A percentile compares a stretch with the other conserved stretches of the same genome.
phyloP scores from a whole-genome alignment of 2,329 filamentous ascomycete species.

The Aureobasidium sp. region DNA sequence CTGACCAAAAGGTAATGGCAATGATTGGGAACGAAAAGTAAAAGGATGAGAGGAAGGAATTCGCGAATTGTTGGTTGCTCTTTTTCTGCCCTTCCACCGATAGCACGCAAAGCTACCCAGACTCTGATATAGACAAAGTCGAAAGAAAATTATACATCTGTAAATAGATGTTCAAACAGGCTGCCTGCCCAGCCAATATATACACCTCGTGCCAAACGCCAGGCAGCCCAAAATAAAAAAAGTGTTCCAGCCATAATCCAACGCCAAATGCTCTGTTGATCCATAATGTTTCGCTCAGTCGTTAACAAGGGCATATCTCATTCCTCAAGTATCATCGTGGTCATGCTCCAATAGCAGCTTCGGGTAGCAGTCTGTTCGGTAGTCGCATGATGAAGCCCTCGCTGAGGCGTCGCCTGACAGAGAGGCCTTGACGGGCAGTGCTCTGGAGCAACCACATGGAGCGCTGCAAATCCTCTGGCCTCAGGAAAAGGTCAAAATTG shows the following conservation, averaged over 20 bases:
- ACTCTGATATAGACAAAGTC: background rate
- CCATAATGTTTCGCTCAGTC: background rate
- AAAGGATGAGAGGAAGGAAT: background rate
- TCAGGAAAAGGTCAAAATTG: slow-evolving; percentile 62
- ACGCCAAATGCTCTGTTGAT: slow-evolving; percentile 3
- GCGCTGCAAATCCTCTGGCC: slow-evolving; percentile 24
- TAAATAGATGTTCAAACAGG: background rate
- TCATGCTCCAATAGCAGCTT: slow-evolving; percentile 9
- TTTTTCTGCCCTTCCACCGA: background rate
- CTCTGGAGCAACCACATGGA: slow-evolving; percentile 29
- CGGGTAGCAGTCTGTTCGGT: slow-evolving; percentile 17
- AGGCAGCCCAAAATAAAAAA: background rate
- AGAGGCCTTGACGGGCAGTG: slow-evolving; percentile 24
- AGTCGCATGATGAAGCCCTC: slow-evolving; percentile 27
- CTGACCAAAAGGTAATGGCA: background rate
- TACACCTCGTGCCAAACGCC: slow-evolving; percentile 3
- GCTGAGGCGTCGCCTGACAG: slow-evolving; percentile 20
- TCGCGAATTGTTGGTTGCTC: background rate
- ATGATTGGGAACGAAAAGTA: background rate
- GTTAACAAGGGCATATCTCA: background rate
- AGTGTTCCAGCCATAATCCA: background rate
- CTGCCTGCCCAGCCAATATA: slow-evolving; percentile 3
- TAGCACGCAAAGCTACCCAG: background rate
- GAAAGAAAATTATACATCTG: background rate
- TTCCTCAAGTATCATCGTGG: background rate